Percentiles rank a stretch among this genome's conserved stretches.
Evolutionary conservation across 176 grass and related monocot genomes (phyloP).

Genomic region (Carex littledalei): DNA sequence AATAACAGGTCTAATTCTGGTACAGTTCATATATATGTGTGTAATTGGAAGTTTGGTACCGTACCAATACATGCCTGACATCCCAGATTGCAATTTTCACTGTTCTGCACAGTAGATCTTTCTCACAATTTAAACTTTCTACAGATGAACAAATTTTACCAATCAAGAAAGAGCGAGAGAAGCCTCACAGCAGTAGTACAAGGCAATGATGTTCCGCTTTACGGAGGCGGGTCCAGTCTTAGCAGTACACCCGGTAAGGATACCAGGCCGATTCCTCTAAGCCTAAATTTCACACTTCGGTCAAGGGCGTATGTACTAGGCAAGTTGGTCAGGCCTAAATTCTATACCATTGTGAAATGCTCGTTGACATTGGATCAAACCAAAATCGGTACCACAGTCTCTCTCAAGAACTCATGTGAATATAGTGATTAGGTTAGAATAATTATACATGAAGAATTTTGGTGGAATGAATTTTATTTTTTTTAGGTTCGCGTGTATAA

Average conservation of each 20-base stretch:
- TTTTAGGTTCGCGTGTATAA: not conserved
- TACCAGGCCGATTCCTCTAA: conserved; percentile 37
- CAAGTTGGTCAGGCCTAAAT: conserved; percentile 74
- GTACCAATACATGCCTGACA: not conserved
- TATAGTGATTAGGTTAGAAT: conserved; percentile 7
- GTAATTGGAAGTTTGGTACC: not conserved
- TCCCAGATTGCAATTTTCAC: not conserved
- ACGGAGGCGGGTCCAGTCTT: conserved; percentile 64
- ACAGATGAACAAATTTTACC: conserved; percentile 86
- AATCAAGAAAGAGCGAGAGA: conserved; percentile 75
- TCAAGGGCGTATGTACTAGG: conserved; percentile 80
- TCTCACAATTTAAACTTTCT: not conserved
- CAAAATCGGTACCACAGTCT: conserved; percentile 46
- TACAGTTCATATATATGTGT: not conserved
- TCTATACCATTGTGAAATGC: conserved; percentile 58
- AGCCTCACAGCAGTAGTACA: conserved; percentile 38
- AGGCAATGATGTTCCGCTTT: conserved; percentile 67
- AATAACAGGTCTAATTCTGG: not conserved
- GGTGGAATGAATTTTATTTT: not conserved
- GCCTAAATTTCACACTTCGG: conserved; percentile 50
- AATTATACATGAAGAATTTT: conserved; percentile 6
- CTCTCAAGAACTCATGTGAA: conserved; percentile 51
- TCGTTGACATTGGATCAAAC: conserved; percentile 43
- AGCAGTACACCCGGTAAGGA: conserved; percentile 44
- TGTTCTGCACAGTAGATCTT: not conserved